Conservation (phyloP, 768 basidiomycete species). For the Suillus luteus region DNA sequence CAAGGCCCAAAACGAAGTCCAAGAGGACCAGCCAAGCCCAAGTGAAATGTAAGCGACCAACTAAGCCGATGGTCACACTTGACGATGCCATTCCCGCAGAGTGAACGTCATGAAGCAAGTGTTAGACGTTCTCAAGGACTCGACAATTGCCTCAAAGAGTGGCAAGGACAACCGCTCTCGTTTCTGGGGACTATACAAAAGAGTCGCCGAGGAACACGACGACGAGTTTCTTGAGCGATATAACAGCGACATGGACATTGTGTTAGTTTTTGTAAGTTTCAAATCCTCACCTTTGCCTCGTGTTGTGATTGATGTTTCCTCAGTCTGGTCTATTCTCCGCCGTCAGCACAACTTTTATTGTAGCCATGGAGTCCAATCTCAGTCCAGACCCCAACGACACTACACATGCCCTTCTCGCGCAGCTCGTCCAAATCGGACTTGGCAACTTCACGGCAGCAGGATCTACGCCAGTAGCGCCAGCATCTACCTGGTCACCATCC, state of each 20-base stretch:
- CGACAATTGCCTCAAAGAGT: neutral
- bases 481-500: constrained; percentile 7
- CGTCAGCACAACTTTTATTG: constrained; percentile 17
- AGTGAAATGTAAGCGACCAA: neutral
- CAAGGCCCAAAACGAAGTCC: neutral
- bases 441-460: constrained; percentile 11
- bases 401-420: constrained; percentile 14
- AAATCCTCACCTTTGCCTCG: too few species aligned
- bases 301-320: neutral
- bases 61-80: neutral
- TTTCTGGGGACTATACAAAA: constrained; percentile 18
- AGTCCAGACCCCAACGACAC: constrained; percentile 12
- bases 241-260: constrained; percentile 20
- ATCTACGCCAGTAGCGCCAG: neutral
- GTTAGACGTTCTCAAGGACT: neutral
- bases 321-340: constrained; percentile 20
- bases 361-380: constrained; percentile 13
- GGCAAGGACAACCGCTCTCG: neutral
- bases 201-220: constrained; percentile 20
- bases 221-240: constrained; percentile 19
- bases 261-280: constrained; percentile 24
- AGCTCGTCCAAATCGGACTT: constrained; percentile 11
- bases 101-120: neutral
- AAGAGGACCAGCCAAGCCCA: neutral
- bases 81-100: neutral